phyloP scores from a whole-genome alignment of 768 basidiomycete genomes.

The Ramaria rubella region DNA sequence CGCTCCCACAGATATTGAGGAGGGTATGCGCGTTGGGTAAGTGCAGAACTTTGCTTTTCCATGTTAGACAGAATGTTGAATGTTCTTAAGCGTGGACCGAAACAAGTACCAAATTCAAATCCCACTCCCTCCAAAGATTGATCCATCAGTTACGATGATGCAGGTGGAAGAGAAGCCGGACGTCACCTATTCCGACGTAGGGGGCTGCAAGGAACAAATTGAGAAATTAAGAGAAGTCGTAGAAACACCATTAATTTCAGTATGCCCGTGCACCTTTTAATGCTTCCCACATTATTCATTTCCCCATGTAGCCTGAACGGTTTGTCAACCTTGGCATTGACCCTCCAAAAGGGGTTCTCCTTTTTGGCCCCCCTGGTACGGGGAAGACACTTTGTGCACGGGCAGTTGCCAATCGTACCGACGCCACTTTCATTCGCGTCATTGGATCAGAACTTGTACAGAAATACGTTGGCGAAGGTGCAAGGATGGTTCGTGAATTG shows the following conservation, averaged over 20 bases:
- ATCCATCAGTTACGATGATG: constrained; percentile 99
- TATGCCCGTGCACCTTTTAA: constrained; percentile 33
- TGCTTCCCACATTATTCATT: constrained; percentile 9
- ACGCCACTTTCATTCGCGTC: constrained; percentile 98
- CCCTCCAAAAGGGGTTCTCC: constrained; percentile 94
- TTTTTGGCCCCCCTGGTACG: constrained; percentile 95
- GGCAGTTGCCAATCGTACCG: constrained; percentile 96
- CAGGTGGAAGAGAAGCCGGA: constrained; percentile 98
- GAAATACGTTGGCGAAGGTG: constrained; percentile 99
- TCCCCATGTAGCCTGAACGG: constrained; percentile 76
- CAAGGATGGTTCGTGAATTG: constrained; percentile 95
- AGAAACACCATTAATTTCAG: constrained; percentile 90
- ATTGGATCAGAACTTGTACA: constrained; percentile 99
- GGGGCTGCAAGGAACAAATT: constrained; percentile 99
- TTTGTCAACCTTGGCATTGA: constrained; percentile 98
- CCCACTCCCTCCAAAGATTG: constrained; percentile 96
- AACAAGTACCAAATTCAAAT: constrained; percentile 99
- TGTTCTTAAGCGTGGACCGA: constrained; percentile 74
- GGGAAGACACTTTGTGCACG: constrained; percentile 98
- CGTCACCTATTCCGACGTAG: constrained; percentile 95
- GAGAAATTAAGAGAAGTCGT: constrained; percentile 98
- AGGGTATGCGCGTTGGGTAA: constrained; percentile 99
- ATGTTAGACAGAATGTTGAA: constrained; percentile 5
- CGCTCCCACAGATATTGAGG: constrained; percentile 96
- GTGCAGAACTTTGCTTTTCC: constrained; percentile 25